A percentile compares a stretch with the other conserved stretches of the same genome.
phyloP scores from a whole-genome alignment of 2,329 filamentous ascomycete species.

The Alternaria arbusti region DNA sequence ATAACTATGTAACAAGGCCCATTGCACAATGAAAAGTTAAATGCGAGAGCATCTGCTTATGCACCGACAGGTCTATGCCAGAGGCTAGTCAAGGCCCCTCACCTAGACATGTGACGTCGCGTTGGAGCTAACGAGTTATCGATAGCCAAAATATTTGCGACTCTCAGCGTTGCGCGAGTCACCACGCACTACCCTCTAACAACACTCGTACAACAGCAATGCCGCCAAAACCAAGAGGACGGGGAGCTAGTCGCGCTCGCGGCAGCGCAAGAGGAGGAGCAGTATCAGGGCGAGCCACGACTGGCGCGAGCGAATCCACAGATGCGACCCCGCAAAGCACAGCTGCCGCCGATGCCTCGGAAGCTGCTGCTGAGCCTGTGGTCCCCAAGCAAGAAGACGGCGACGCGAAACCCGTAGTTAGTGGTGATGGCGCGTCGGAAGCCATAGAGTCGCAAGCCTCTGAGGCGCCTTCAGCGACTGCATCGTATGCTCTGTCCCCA shows the following conservation, averaged over 20 bases:
- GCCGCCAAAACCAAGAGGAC: conserved; percentile 41
- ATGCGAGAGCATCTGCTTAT: neutral
- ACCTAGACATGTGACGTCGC: conserved; percentile 14
- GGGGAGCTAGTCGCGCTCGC: conserved; percentile 29
- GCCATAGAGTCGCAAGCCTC: conserved; percentile 18
- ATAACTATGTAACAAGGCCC: neutral
- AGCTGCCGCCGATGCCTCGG: conserved; percentile 12
- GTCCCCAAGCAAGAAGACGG: conserved; percentile 31
- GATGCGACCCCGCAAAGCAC: conserved; percentile 23
- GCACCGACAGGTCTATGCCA: neutral
- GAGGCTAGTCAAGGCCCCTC: neutral
- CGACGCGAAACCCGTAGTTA: conserved; percentile 19
- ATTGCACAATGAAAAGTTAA: neutral
- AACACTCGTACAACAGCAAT: conserved; percentile 22
- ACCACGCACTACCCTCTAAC: conserved; percentile 5
- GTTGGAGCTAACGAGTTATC: conserved; percentile 20
- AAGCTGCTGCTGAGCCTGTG: conserved; percentile 12
- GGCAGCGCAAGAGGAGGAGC: conserved; percentile 29
- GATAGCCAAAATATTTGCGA: conserved; percentile 36
- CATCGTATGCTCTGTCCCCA: conserved; percentile 16
- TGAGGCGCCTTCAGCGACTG: conserved; percentile 7
- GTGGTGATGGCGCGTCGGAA: conserved; percentile 16
- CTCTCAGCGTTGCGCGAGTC: conserved; percentile 11
- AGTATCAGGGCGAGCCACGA: conserved; percentile 15
- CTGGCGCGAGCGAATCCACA: conserved; percentile 16